Conservation (phyloP, 768 basidiomycete species). For the Coprinopsis marcescibilis region DNA sequence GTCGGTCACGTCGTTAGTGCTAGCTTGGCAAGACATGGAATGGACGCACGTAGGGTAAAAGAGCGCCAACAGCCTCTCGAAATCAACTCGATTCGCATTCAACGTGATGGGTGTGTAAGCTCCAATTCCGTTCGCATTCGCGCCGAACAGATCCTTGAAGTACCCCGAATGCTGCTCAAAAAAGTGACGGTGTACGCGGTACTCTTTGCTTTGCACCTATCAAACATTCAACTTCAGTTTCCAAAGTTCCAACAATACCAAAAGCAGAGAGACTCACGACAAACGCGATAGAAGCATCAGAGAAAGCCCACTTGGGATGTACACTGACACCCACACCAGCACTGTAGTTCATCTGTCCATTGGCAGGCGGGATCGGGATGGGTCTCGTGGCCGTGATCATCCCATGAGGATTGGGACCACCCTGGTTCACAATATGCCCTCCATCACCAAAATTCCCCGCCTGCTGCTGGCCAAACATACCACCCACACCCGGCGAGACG, state of each 20-base stretch:
- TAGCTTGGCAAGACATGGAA: neutral
- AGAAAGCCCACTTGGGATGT: conserved; percentile 7
- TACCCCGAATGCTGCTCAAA: conserved; percentile 22
- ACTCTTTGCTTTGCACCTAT: conserved; percentile 20
- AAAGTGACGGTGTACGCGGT: conserved; percentile 23
- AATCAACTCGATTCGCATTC: conserved; percentile 24
- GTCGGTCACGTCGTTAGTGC: neutral
- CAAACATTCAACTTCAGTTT: neutral
- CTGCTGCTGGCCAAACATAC: neutral
- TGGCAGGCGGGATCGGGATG: too few relatives aligned
- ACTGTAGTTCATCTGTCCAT: too few relatives aligned
- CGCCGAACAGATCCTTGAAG: conserved; percentile 28
- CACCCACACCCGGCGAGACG: neutral
- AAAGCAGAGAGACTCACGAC: conserved; percentile 1
- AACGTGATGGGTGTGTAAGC: conserved; percentile 29
- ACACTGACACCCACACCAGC: too few relatives aligned
- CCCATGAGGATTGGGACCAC: too few relatives aligned
- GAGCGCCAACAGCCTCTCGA: conserved; percentile 44
- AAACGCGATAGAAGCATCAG: conserved; percentile 6
- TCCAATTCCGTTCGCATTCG: conserved; percentile 50
- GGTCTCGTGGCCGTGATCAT: too few relatives aligned
- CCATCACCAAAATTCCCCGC: neutral
- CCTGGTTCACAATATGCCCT: too few relatives aligned
- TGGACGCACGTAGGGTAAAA: conserved; percentile 42
- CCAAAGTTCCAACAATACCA: neutral